Conservation (phyloP, 805 yeast species). For the Kodamaea restingae region DNA sequence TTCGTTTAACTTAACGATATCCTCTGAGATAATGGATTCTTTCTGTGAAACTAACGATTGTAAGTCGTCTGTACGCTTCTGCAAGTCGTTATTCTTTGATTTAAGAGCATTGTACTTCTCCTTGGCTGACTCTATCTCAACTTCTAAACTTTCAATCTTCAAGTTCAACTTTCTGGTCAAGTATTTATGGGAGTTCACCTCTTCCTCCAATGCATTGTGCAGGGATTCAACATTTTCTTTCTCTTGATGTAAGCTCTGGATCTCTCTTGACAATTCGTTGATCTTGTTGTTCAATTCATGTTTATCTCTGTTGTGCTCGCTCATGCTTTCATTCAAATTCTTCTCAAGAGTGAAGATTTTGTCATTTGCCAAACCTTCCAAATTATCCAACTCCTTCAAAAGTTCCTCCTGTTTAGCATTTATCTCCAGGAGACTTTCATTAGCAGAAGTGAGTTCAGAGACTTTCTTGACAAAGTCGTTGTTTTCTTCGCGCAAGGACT, state of each 20-base stretch:
- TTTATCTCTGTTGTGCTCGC: constrained; percentile 14
- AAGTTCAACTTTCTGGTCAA: constrained; percentile 6
- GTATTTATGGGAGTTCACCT: constrained; percentile 8
- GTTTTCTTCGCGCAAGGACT: constrained; percentile 7
- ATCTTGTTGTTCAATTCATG: constrained; percentile 14
- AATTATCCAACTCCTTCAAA: constrained; percentile 21
- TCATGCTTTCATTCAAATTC: constrained; percentile 12
- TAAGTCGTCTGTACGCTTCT: constrained; percentile 7
- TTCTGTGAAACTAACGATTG: constrained; percentile 18
- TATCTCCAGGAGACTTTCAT: constrained; percentile 16
- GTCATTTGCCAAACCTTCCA: constrained; percentile 20
- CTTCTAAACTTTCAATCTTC: constrained; percentile 23
- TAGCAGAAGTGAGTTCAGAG: constrained; percentile 10
- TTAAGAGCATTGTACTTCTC: constrained; percentile 8
- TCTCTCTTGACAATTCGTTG: constrained; percentile 11
- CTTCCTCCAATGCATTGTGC: constrained; percentile 5
- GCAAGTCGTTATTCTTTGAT: constrained; percentile 8
- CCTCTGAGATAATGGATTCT: constrained; percentile 29
- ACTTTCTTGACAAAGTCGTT: constrained; percentile 4
- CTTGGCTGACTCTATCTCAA: constrained; percentile 18
- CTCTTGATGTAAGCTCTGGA: constrained; percentile 12
- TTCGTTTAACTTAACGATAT: constrained; percentile 27
- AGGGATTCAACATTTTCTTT: constrained; percentile 4
- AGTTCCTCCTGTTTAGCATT: constrained; percentile 19
- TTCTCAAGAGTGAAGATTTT: constrained; percentile 18